Conservation (phyloP, 2,329 filamentous ascomycete genomes). For the Fusarium acutatum region DNA sequence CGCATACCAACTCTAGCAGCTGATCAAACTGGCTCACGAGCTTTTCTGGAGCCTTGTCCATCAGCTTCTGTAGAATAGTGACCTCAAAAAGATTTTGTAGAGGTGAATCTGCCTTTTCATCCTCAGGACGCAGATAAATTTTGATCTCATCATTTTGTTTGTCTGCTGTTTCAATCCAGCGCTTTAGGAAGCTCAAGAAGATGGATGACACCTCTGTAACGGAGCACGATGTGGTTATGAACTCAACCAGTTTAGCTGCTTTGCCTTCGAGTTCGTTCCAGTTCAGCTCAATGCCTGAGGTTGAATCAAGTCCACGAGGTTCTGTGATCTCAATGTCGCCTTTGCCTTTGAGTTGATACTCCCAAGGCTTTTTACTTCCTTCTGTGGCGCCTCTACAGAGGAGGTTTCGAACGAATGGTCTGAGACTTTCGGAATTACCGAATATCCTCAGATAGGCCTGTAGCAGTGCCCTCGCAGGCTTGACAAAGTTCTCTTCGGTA, state of each 20-base stretch:
- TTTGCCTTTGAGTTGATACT: conserved; percentile 55
- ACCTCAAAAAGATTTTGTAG: conserved; percentile 63
- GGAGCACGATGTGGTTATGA: conserved; percentile 60
- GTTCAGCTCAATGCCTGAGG: conserved; percentile 46
- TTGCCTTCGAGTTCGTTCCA: conserved; percentile 58
- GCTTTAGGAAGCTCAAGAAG: conserved; percentile 67
- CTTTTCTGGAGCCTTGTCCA: conserved; percentile 69
- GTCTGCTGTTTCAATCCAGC: conserved; percentile 59
- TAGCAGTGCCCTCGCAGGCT: conserved; percentile 60
- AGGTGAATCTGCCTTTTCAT: conserved; percentile 48
- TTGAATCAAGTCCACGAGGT: conserved; percentile 32
- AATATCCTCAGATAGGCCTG: conserved; percentile 66
- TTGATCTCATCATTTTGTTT: conserved; percentile 41
- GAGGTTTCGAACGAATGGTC: conserved; percentile 61
- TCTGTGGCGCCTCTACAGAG: conserved; percentile 60
- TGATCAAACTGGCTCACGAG: conserved; percentile 71
- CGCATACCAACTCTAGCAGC: conserved; percentile 69
- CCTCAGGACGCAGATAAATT: conserved; percentile 43
- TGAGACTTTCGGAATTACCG: conserved; percentile 59
- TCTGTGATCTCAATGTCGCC: conserved; percentile 62
- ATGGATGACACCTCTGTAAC: conserved; percentile 66
- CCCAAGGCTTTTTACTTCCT: conserved; percentile 56
- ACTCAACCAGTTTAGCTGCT: conserved; percentile 56
- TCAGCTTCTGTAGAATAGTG: conserved; percentile 71
- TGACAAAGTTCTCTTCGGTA: conserved; percentile 51